phyloP scores from a whole-genome alignment of 2,329 filamentous ascomycete species.

The Chalara sp. region DNA sequence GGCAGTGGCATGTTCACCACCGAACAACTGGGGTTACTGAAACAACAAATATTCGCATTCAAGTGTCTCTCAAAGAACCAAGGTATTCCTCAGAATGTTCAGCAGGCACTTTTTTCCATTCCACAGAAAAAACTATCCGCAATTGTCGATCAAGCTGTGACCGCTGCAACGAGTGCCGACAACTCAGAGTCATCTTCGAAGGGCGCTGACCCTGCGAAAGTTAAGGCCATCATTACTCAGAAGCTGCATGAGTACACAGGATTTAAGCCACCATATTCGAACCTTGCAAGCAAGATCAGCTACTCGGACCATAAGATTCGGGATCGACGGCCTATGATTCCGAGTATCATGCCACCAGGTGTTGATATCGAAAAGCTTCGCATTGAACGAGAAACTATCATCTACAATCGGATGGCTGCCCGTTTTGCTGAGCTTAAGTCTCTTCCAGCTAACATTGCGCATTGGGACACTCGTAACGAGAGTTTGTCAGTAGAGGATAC shows the following conservation, averaged over 20 bases:
- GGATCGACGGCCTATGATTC: constrained; percentile 71
- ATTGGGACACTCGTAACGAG: constrained; percentile 72
- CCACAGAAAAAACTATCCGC: constrained; percentile 50
- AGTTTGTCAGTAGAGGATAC: constrained; percentile 69
- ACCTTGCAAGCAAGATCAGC: constrained; percentile 48
- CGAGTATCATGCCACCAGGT: constrained; percentile 82
- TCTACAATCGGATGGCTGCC: constrained; percentile 85
- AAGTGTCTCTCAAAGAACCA: constrained; percentile 84
- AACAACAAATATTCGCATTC: constrained; percentile 86
- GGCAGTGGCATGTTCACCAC: constrained; percentile 60
- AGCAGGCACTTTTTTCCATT: constrained; percentile 75
- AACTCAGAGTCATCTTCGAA: constrained; percentile 31
- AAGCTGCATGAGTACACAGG: constrained; percentile 46
- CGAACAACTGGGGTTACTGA: constrained; percentile 71
- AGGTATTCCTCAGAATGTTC: constrained; percentile 69
- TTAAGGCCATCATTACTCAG: constrained; percentile 21
- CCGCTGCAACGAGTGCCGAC: constrained; percentile 19
- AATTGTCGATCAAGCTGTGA: constrained; percentile 13
- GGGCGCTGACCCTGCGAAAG: constrained; percentile 26
- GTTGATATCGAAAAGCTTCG: constrained; percentile 81
- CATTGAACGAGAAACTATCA: constrained; percentile 78
- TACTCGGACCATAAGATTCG: constrained; percentile 75
- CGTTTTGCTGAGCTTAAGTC: constrained; percentile 79
- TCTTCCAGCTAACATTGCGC: constrained; percentile 76
- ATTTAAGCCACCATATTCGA: constrained; percentile 65